These are phyloP conservation scores for Aureobasidium sp. DNA, from an alignment of 2,329 filamentous ascomycete species.

Conservation along the genomic window DNA sequence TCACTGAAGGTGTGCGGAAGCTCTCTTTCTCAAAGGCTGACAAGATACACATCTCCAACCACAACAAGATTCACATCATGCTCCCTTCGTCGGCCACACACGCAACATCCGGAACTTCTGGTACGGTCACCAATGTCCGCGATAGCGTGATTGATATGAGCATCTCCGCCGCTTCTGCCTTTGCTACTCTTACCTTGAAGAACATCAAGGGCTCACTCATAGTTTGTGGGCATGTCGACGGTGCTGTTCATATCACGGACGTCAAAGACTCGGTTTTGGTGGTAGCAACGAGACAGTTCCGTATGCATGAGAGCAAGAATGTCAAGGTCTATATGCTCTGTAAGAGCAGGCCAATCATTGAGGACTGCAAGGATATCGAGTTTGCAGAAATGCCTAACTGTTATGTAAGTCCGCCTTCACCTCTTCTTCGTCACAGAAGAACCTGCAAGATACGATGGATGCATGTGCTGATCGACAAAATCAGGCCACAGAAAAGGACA, in stretches of 20 bases:
- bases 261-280: slow-evolving; percentile 68
- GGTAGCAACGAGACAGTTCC: slow-evolving; percentile 75
- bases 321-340: slow-evolving; percentile 81
- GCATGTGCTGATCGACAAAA: not conserved
- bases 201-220: slow-evolving; percentile 65
- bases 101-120: slow-evolving; percentile 59
- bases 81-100: slow-evolving; percentile 64
- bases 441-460: too few species aligned
- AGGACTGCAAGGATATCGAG: slow-evolving; percentile 70
- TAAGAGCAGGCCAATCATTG: slow-evolving; percentile 82
- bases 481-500: slow-evolving; percentile 22
- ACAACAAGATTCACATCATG: slow-evolving; percentile 65
- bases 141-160: slow-evolving; percentile 71
- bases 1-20: slow-evolving; percentile 29
- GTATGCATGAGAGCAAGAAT: slow-evolving; percentile 79
- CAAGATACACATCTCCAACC: slow-evolving; percentile 51
- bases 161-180: slow-evolving; percentile 38
- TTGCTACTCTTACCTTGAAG: slow-evolving; percentile 64
- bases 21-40: slow-evolving; percentile 49
- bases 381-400: slow-evolving; percentile 68
- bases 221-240: slow-evolving; percentile 69
- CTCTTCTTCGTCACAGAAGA: not conserved
- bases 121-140: slow-evolving; percentile 61
- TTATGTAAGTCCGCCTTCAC: slow-evolving; percentile 52
- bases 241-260: slow-evolving; percentile 75